phyloP scores from a whole-genome alignment of 1,139 yeast genomes.

The Kurtzmaniella natalensis region DNA sequence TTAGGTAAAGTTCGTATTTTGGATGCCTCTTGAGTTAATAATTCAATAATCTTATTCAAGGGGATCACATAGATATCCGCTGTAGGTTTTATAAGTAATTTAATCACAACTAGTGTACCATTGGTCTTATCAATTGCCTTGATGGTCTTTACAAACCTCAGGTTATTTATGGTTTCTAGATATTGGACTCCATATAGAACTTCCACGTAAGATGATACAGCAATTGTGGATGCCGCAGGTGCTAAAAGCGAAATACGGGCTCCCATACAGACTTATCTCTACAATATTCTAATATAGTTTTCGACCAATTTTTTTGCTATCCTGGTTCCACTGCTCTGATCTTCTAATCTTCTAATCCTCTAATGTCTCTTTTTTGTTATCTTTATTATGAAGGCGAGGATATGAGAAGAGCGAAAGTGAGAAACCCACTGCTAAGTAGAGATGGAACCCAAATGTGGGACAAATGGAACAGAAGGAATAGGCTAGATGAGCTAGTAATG shows the following conservation, averaged over 20 bases:
- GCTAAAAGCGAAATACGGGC: constrained; percentile 80
- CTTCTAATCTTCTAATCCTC: too few relatives aligned
- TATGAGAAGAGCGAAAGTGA: too few relatives aligned
- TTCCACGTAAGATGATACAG: constrained; percentile 83
- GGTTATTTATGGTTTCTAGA: constrained; percentile 64
- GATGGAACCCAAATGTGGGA: too few relatives aligned
- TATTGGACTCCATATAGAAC: constrained; percentile 73
- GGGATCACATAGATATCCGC: constrained; percentile 28
- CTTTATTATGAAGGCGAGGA: too few relatives aligned
- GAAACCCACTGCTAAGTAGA: too few relatives aligned
- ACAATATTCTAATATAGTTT: too few relatives aligned
- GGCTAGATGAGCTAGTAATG: too few relatives aligned
- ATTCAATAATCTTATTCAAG: constrained; percentile 32
- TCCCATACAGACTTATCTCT: too few relatives aligned
- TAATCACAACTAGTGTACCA: constrained; percentile 66
- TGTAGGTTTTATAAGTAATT: constrained; percentile 72
- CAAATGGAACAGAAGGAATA: too few relatives aligned
- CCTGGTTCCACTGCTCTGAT: too few relatives aligned
- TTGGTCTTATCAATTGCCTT: constrained; percentile 62
- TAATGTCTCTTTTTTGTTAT: too few relatives aligned
- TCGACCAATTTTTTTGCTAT: too few relatives aligned
- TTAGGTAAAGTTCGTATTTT: constrained; percentile 32
- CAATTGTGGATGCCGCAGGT: constrained; percentile 90
- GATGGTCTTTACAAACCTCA: constrained; percentile 82
- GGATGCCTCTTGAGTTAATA: constrained; percentile 37